phyloP scores from a whole-genome alignment of 78 protist genomes.

The Isochrysis galbana region DNA sequence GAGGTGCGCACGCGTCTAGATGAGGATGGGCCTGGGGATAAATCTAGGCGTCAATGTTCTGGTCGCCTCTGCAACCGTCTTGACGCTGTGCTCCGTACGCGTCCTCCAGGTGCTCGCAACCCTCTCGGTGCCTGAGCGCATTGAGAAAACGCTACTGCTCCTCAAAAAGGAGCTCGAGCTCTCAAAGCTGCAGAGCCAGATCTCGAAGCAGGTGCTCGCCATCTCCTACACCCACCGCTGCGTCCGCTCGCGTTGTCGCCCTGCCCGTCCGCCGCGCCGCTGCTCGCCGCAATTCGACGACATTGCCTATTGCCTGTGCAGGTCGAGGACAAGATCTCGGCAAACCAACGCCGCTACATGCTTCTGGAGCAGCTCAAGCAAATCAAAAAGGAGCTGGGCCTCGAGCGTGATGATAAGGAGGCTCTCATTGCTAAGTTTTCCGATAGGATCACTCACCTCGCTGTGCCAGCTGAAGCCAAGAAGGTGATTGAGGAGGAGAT shows the following conservation, averaged over 20 bases:
- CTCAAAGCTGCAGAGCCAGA: not conserved
- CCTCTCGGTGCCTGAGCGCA: constrained; percentile 37
- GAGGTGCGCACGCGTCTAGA: constrained; percentile 6
- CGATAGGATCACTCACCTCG: not conserved
- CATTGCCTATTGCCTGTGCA: not conserved
- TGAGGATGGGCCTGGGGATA: constrained; percentile 24
- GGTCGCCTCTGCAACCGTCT: too few relatives aligned
- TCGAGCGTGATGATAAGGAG: constrained; percentile 81
- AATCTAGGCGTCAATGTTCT: not conserved
- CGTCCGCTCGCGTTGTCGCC: too few relatives aligned
- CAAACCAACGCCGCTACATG: constrained; percentile 53
- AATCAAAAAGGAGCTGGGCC: constrained; percentile 78
- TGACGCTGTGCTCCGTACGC: too few relatives aligned
- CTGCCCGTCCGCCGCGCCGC: too few relatives aligned
- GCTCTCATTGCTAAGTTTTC: not conserved
- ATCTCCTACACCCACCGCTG: too few relatives aligned
- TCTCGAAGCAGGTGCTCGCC: not conserved
- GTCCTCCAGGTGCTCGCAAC: constrained; percentile 22
- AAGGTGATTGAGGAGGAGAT: constrained; percentile 67
- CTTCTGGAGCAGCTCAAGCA: constrained; percentile 69
- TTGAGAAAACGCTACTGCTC: constrained; percentile 35
- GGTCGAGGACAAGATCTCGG: constrained; percentile 54
- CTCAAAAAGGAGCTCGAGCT: constrained; percentile 46
- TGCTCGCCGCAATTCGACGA: too few relatives aligned
- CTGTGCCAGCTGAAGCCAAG: constrained; percentile 27